Conservation (phyloP, 2,329 filamentous ascomycete species). For the Pseudocercospora vitis region DNA sequence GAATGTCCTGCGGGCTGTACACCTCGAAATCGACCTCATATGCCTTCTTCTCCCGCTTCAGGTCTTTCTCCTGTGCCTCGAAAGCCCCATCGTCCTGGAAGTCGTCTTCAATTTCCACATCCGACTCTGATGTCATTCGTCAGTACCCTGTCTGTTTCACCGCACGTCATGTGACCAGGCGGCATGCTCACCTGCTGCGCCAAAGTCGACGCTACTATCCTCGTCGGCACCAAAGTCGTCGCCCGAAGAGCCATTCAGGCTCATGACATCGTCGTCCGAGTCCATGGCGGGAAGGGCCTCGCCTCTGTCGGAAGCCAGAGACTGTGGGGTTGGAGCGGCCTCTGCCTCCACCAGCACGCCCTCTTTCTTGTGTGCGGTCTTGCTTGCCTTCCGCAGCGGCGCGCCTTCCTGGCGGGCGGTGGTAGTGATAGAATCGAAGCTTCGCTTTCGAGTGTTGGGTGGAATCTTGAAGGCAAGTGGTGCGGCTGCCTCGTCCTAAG, state of each 20-base stretch:
- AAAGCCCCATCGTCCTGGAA: conserved; percentile 58
- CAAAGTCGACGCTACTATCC: conserved; percentile 63
- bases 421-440: conserved; percentile 32
- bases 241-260: conserved; percentile 73
- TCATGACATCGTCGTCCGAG: conserved; percentile 93
- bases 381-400: conserved; percentile 36
- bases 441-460: conserved; percentile 38
- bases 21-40: conserved; percentile 87
- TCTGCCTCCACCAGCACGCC: conserved; percentile 39
- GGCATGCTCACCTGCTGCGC: conserved; percentile 41
- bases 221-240: conserved; percentile 57
- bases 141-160: conserved; percentile 11
- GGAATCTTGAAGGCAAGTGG: conserved; percentile 33
- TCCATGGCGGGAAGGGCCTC: conserved; percentile 65
- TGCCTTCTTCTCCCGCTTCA: conserved; percentile 69
- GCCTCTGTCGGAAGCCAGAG: conserved; percentile 40
- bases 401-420: conserved; percentile 28
- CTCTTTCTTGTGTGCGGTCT: conserved; percentile 38
- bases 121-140: conserved; percentile 44
- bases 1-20: conserved; percentile 75
- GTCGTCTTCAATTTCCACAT: conserved; percentile 59
- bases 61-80: conserved; percentile 65
- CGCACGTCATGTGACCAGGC: neutral
- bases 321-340: conserved; percentile 53
- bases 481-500: conserved; percentile 25